phyloP scores from a whole-genome alignment of 768 basidiomycete genomes.

The Tephrocybe sp. region DNA sequence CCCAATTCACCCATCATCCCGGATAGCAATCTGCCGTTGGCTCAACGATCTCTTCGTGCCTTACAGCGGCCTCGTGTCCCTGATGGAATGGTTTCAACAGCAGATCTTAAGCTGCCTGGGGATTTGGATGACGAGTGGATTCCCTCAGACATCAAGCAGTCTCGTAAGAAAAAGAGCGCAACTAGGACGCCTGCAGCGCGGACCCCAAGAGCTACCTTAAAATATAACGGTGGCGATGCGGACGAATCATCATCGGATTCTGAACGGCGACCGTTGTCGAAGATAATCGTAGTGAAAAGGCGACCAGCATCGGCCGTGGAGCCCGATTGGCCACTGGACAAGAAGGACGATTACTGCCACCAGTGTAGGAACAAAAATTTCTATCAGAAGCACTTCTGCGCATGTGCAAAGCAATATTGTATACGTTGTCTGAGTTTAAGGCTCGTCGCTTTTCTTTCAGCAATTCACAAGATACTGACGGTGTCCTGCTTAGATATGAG shows the following conservation, averaged over 20 bases:
- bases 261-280: not conserved
- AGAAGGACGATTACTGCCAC: slow-evolving; percentile 20
- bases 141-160: not conserved
- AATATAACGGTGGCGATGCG: not conserved
- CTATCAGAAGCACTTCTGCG: slow-evolving; percentile 13
- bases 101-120: slow-evolving; percentile 10
- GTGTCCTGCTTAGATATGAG: slow-evolving; percentile 25
- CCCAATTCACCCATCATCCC: not conserved
- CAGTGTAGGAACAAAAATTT: slow-evolving; percentile 17
- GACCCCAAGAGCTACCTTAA: not conserved
- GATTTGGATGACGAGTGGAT: slow-evolving; percentile 10
- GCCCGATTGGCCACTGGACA: slow-evolving; percentile 7
- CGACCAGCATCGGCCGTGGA: not conserved
- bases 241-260: not conserved
- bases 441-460: slow-evolving; percentile 2
- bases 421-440: slow-evolving; percentile 18
- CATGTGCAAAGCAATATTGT: slow-evolving; percentile 18
- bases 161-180: not conserved
- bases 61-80: slow-evolving; percentile 1
- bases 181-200: not conserved
- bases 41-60: not conserved
- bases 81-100: slow-evolving; percentile 15
- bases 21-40: not conserved
- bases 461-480: not conserved
- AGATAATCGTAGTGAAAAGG: not conserved